Conservation (phyloP, 805 yeast genomes). For the Candida oleophila region DNA sequence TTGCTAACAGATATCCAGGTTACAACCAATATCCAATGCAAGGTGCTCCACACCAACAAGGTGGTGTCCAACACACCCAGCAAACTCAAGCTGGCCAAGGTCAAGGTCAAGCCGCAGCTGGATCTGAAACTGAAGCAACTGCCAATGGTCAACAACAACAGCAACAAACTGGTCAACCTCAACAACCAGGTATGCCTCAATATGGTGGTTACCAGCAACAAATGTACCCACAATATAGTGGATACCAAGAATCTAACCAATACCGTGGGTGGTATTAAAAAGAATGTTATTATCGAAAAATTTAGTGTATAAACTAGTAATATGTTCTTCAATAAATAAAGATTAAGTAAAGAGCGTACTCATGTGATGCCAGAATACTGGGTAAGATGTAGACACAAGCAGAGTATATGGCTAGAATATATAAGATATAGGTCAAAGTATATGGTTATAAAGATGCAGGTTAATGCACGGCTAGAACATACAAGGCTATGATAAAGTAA, state of each 20-base stretch:
- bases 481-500: too few relatives aligned
- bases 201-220: constrained; percentile 45
- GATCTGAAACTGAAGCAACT: constrained; percentile 3
- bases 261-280: constrained; percentile 47
- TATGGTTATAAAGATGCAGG: too few relatives aligned
- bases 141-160: constrained; percentile 19
- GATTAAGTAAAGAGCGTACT: constrained; percentile 1
- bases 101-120: background rate
- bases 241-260: constrained; percentile 43
- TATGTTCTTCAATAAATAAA: constrained; percentile 4
- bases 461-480: too few relatives aligned
- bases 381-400: too few relatives aligned
- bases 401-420: too few relatives aligned
- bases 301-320: background rate
- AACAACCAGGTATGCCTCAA: constrained; percentile 42
- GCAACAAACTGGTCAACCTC: constrained; percentile 29
- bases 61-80: constrained; percentile 18
- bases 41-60: constrained; percentile 14
- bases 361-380: too few relatives aligned
- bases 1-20: constrained; percentile 29
- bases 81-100: constrained; percentile 8
- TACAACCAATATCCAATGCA: constrained; percentile 28
- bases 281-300: background rate
- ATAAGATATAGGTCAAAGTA: too few relatives aligned
- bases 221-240: constrained; percentile 42